phyloP scores from a whole-genome alignment of 495 filamentous ascomycete genomes.

The Neurospora sp. region DNA sequence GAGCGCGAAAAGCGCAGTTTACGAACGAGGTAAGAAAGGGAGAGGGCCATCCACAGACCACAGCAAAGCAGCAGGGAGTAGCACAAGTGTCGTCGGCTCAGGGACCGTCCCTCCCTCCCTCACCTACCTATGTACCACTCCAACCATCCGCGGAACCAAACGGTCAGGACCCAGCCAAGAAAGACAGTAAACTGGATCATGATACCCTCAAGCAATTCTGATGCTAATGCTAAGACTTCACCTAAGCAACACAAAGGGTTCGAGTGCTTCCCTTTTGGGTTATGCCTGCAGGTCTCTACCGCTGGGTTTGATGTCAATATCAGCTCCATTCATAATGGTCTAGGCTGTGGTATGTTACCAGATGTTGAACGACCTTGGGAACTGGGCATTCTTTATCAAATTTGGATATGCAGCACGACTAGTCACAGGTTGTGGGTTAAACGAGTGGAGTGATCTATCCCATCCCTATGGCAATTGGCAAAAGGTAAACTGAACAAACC shows the following conservation, averaged over 20 bases:
- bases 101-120: background rate
- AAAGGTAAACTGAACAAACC: background rate
- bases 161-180: background rate
- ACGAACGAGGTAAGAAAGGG: too few species aligned
- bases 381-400: background rate
- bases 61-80: too few species aligned
- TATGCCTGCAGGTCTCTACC: background rate
- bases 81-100: background rate
- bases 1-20: too few species aligned
- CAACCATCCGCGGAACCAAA: background rate
- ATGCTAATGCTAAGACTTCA: background rate
- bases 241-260: background rate
- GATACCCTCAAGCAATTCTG: background rate
- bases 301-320: background rate
- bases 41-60: too few species aligned
- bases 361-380: background rate
- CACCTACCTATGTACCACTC: background rate
- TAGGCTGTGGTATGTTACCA: background rate
- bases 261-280: background rate
- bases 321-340: background rate
- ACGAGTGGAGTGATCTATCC: background rate
- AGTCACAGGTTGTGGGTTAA: background rate
- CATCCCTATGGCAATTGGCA: background rate
- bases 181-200: background rate
- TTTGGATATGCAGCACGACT: background rate